Evolutionary conservation across 2,329 filamentous ascomycete genomes (phyloP), one percentile per base, ranked within the genome.

Genomic region (Aphanoascus verrucosus): DNA sequence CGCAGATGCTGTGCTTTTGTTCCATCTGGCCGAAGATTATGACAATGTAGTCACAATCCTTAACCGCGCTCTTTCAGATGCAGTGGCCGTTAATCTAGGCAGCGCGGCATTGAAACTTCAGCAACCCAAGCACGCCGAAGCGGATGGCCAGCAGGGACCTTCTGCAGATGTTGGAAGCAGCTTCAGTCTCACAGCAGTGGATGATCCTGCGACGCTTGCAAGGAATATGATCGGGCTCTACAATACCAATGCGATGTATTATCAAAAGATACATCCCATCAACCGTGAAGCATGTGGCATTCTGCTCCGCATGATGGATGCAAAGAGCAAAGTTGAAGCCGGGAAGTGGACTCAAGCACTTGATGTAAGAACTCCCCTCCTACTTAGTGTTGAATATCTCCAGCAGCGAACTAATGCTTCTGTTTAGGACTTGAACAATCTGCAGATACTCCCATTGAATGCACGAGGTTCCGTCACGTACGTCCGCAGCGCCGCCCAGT

Each of bases 1-100:
- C 1, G 94, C 91, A 0, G 93, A 98, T 69, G 90, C 94, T 1
- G 91, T 97, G 12, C 77, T 98, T 49, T 77, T 98, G 49, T 97
- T 94, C 68, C 91, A 98, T 68, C 77, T 98, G 42, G 91, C 93
- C 0, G 88, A 88, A 63, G 90, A 98, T 67, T 97, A 94, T 67
- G 89, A 98, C 67, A 89, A 84, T 52, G 94, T 97, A n/a, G 82
- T 96, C 42, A 76, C 80, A 23, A 91, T 97, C 59, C 81, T 97
- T 64, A 95, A 90, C 69, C 85, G 89, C 38, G 85, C 90, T 2
- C 77, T 98, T 35, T 94, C 90, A 53, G 89, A 97, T 68, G 87
- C 88, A 43, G 83, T 97, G 56, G 85, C 58, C 32, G 56, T 59
- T 11, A 89, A 94, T 62, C 79, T 95, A 61, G 89, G 88, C 51